Percentiles rank a stretch among this genome's conserved stretches.
Conservation (phyloP, 2,329 filamentous ascomycete genomes). For the Talaromyces sp. region DNA sequence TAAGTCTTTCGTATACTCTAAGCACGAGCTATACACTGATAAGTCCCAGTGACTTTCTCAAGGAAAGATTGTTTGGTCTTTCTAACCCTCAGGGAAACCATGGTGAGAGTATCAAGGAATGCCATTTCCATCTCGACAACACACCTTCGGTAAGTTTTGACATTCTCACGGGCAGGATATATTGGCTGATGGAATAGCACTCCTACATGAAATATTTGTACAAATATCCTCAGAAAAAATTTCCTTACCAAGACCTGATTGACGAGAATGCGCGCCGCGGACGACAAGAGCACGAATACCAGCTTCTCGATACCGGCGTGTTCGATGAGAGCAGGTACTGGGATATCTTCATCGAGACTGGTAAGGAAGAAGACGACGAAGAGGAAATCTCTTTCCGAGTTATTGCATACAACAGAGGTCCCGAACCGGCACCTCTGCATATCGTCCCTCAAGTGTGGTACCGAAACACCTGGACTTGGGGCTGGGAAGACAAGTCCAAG, state of each 20-base stretch:
- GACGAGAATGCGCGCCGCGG: conserved; percentile 75
- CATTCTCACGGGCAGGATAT: conserved; percentile 25
- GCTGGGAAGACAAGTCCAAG: conserved; percentile 67
- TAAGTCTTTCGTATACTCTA: conserved; percentile 42
- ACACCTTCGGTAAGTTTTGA: conserved; percentile 62
- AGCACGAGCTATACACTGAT: background rate
- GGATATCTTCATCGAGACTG: conserved; percentile 95
- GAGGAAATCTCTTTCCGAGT: conserved; percentile 92
- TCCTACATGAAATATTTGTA: conserved; percentile 99
- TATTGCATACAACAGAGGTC: conserved; percentile 92
- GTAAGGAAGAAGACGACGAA: conserved; percentile 86
- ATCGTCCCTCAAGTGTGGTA: conserved; percentile 96
- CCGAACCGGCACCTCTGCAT: conserved; percentile 83
- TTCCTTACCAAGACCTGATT: conserved; percentile 85
- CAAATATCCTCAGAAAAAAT: conserved; percentile 89
- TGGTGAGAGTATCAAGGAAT: conserved; percentile 94
- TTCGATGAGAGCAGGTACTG: conserved; percentile 91
- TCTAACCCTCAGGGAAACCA: conserved; percentile 97
- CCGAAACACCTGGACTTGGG: conserved; percentile 96
- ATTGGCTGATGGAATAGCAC: conserved; percentile 54
- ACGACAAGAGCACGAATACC: conserved; percentile 80
- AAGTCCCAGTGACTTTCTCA: conserved; percentile 71
- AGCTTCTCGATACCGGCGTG: conserved; percentile 80
- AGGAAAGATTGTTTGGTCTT: conserved; percentile 89
- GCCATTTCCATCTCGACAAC: conserved; percentile 94